These are phyloP conservation scores for Candida tammaniensis DNA, from an alignment of 805 yeast species.

Conservation along the genomic window DNA sequence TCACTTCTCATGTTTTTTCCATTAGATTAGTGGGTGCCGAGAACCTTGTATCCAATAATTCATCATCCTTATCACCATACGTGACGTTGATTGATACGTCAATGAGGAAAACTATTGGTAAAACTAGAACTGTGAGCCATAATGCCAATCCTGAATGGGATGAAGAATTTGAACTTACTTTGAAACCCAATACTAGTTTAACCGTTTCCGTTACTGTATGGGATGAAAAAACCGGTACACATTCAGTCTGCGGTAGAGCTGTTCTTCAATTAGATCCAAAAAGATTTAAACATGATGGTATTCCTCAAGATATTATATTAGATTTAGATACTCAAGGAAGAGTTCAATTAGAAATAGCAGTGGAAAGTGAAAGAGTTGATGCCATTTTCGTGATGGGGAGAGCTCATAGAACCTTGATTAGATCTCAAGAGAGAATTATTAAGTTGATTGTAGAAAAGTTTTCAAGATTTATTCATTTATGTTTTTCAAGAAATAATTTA, in stretches of 20 bases:
- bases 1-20: constrained; percentile 56
- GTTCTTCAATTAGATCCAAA: constrained; percentile 59
- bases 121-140: constrained; percentile 62
- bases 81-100: constrained; percentile 61
- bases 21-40: constrained; percentile 64
- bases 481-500: constrained; percentile 56
- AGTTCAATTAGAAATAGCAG: constrained; percentile 61
- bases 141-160: constrained; percentile 79
- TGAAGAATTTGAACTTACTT: constrained; percentile 69
- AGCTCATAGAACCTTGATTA: constrained; percentile 60
- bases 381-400: constrained; percentile 79
- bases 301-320: constrained; percentile 56
- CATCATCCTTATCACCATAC: constrained; percentile 51
- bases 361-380: constrained; percentile 78
- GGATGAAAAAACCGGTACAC: constrained; percentile 59
- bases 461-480: constrained; percentile 56
- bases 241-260: constrained; percentile 66
- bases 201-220: constrained; percentile 63
- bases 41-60: constrained; percentile 35
- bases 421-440: constrained; percentile 65
- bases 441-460: constrained; percentile 73
- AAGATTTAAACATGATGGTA: constrained; percentile 62
- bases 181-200: constrained; percentile 39
- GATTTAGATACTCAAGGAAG: constrained; percentile 70
- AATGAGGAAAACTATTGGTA: constrained; percentile 55